Evolutionary conservation across 2,329 filamentous ascomycete species (phyloP).

Genomic region (Aspergillus transmontanensis): DNA sequence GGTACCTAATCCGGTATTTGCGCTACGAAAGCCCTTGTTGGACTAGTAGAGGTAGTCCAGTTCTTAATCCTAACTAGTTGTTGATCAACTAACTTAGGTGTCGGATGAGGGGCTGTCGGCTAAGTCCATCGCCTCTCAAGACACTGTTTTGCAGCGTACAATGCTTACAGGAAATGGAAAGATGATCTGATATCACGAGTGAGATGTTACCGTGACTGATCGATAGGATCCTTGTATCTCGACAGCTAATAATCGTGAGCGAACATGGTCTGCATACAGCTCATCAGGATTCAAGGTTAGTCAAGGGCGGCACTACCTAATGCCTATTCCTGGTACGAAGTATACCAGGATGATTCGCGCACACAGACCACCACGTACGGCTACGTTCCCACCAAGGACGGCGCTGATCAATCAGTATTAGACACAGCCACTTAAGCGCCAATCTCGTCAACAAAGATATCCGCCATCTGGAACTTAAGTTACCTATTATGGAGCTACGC

Average conservation of each 20-base stretch:
- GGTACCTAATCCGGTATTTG: neutral
- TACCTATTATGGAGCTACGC: slow-evolving; percentile 5
- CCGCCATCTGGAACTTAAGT: neutral
- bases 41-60: neutral
- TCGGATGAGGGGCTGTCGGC: neutral
- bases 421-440: slow-evolving; percentile 3
- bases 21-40: neutral
- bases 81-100: neutral
- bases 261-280: slow-evolving; percentile 2
- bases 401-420: neutral
- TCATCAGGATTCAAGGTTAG: slow-evolving; percentile 3
- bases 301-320: neutral
- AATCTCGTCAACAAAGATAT: slow-evolving; percentile 6
- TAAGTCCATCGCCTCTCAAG: neutral
- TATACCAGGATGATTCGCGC: neutral
- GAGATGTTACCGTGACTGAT: neutral
- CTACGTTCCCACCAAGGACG: neutral
- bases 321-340: neutral
- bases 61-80: neutral
- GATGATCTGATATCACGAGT: neutral
- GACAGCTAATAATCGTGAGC: slow-evolving; percentile 2
- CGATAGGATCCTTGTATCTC: neutral
- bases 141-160: neutral
- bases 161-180: neutral
- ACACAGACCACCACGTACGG: slow-evolving; percentile 1